Percentiles rank a stretch among this genome's conserved stretches.
These are phyloP conservation scores for Priceomyces castillae DNA, from an alignment of 805 yeast genomes.

Conservation along the genomic window DNA sequence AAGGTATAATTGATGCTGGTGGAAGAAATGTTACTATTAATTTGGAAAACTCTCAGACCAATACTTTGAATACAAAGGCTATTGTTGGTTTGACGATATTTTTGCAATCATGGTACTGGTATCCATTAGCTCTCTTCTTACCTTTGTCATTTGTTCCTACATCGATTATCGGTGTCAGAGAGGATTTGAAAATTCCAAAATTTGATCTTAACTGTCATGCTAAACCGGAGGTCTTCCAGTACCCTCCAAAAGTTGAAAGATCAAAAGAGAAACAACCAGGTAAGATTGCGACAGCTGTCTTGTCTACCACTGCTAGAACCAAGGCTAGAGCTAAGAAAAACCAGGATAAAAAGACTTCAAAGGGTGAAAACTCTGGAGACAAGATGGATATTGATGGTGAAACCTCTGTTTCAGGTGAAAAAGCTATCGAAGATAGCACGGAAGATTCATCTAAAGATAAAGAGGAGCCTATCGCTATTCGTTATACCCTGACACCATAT, in stretches of 20 bases:
- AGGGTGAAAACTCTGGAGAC: conserved; percentile 43
- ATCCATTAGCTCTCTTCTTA: conserved; percentile 91
- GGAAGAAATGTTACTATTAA: conserved; percentile 96
- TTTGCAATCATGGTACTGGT: conserved; percentile 98
- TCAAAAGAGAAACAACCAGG: conserved; percentile 80
- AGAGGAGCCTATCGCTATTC: conserved; percentile 39
- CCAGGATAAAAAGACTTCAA: conserved; percentile 50
- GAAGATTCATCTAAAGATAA: conserved; percentile 25
- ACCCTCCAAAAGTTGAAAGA: conserved; percentile 86
- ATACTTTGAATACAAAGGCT: conserved; percentile 85
- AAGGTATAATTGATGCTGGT: conserved; percentile 98
- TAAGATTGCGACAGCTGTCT: conserved; percentile 86
- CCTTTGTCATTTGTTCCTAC: conserved; percentile 92
- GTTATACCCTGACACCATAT: conserved; percentile 63
- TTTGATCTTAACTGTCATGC: conserved; percentile 79
- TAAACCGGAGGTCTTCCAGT: conserved; percentile 74
- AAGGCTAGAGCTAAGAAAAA: conserved; percentile 82
- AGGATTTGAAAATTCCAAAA: conserved; percentile 82
- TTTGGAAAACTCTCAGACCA: conserved; percentile 83
- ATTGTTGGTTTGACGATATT: conserved; percentile 90
- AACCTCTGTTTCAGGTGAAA: conserved; percentile 17
- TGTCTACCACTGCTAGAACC: conserved; percentile 92
- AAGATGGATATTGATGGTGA: conserved; percentile 42
- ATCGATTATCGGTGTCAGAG: conserved; percentile 74
- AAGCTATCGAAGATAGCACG: conserved; percentile 7